phyloP scores from a whole-genome alignment of 1,284 basidiomycete genomes.

The Boletus smithii region DNA sequence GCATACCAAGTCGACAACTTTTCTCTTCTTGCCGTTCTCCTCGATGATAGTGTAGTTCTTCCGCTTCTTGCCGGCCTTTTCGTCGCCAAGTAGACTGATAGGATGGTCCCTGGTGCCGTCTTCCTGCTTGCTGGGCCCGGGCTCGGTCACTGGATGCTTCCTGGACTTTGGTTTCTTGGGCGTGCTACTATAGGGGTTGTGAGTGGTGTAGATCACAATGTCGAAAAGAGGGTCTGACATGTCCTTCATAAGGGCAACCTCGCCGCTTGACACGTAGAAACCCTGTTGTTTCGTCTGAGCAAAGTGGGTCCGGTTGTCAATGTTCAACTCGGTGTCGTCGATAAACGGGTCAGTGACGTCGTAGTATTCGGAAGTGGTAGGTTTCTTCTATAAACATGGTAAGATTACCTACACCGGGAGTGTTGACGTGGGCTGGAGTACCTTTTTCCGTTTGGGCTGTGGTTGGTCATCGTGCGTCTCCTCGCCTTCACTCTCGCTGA shows the following conservation, averaged over 20 bases:
- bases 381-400: constrained; percentile 47
- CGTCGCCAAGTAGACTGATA: constrained; percentile 39
- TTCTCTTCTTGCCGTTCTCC: constrained; percentile 64
- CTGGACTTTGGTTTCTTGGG: constrained; percentile 70
- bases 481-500: constrained; percentile 54
- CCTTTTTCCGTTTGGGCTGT: constrained; percentile 44
- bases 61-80: constrained; percentile 44
- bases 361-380: constrained; percentile 69
- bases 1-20: constrained; percentile 61
- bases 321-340: constrained; percentile 90
- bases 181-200: constrained; percentile 36
- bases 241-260: constrained; percentile 81
- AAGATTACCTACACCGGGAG: constrained; percentile 2
- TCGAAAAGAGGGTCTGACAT: constrained; percentile 41
- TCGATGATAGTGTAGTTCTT: constrained; percentile 48
- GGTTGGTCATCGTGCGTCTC: constrained; percentile 41
- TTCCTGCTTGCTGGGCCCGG: constrained; percentile 25
- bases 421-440: constrained; percentile 14
- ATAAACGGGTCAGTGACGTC: constrained; percentile 93
- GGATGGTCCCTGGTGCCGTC: constrained; percentile 55
- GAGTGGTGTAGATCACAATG: constrained; percentile 8
- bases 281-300: constrained; percentile 94
- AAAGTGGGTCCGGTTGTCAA: constrained; percentile 88
- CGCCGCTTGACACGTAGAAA: constrained; percentile 87
- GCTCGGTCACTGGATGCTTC: constrained; percentile 34